phyloP scores from a whole-genome alignment of 768 basidiomycete species.

The Amanita rubescens region DNA sequence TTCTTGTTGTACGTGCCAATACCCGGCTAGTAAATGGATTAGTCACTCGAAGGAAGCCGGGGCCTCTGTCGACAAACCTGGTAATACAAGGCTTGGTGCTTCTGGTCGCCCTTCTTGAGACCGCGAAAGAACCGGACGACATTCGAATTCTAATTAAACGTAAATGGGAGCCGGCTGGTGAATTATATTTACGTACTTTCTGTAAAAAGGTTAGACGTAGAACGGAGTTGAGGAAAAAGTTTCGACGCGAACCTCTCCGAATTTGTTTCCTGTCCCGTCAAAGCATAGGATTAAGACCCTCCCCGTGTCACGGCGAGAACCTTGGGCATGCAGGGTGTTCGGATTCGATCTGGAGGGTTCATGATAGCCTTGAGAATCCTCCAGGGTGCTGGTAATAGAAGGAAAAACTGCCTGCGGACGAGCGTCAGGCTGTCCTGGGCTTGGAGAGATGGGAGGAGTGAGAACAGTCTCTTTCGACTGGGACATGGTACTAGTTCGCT shows the following conservation, averaged over 20 bases:
- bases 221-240: not conserved
- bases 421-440: no score
- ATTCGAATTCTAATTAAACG: conserved; percentile 1
- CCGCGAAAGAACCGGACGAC: conserved; percentile 4
- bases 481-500: no score
- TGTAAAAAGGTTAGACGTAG: not conserved
- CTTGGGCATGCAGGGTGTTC: no score
- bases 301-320: not conserved
- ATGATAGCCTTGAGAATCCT: no score
- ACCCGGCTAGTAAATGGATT: conserved; percentile 12
- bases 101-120: not conserved
- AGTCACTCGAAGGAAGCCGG: not conserved
- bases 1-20: conserved; percentile 20
- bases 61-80: conserved; percentile 6
- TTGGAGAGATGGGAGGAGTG: no score
- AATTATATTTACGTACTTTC: not conserved
- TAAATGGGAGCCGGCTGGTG: not conserved
- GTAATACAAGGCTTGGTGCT: conserved; percentile 10
- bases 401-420: no score
- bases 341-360: no score
- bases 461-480: no score
- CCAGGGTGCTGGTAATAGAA: no score
- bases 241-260: not conserved
- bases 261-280: conserved; percentile 5
- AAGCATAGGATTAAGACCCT: not conserved